phyloP scores from a whole-genome alignment of 2,329 filamentous ascomycete species.

The Myriosclerotinia curreyana region DNA sequence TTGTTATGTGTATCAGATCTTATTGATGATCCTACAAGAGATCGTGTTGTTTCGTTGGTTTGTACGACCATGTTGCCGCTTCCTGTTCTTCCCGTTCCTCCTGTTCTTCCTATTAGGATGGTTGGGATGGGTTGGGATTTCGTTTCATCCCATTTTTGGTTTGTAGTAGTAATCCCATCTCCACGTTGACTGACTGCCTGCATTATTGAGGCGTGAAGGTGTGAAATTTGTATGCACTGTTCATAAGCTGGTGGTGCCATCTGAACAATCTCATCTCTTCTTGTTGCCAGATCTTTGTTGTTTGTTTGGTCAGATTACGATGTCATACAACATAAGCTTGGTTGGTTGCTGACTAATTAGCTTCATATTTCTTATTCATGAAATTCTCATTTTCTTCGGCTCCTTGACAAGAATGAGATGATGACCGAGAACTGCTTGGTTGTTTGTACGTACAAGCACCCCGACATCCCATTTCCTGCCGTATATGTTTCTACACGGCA shows the following conservation, averaged over 20 bases:
- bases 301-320: constrained; percentile 23
- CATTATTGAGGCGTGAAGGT: neutral
- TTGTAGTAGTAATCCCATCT: neutral
- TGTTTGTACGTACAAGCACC: too few species aligned
- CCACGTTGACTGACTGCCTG: neutral
- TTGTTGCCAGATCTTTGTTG: constrained; percentile 10
- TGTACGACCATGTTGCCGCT: neutral
- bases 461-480: neutral
- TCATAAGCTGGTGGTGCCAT: constrained; percentile 17
- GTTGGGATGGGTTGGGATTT: neutral
- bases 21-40: neutral
- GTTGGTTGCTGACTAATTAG: constrained; percentile 16
- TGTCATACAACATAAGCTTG: constrained; percentile 4
- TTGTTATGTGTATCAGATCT: constrained; percentile 13
- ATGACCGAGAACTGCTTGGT: constrained; percentile 1
- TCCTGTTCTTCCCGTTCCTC: too few species aligned
- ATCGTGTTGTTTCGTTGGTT: neutral
- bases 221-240: constrained; percentile 1
- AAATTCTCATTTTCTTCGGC: neutral
- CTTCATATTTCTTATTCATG: constrained; percentile 4
- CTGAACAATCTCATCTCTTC: neutral
- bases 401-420: constrained; percentile 3
- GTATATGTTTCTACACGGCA: neutral
- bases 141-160: constrained; percentile 6
- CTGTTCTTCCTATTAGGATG: neutral